phyloP scores from a whole-genome alignment of 768 basidiomycete species.

The Paxillus involutus region DNA sequence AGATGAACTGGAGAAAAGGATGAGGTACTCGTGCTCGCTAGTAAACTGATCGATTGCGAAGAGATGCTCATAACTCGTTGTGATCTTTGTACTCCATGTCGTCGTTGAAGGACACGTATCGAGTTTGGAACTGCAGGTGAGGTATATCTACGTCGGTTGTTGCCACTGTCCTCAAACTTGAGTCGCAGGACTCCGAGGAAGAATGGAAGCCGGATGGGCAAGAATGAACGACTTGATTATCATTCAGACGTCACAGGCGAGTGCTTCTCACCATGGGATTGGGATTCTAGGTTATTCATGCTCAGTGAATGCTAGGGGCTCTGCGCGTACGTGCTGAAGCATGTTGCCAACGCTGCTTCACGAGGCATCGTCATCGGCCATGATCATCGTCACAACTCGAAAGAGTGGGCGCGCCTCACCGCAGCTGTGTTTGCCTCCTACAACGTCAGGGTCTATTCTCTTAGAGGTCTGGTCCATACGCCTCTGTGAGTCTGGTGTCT shows the following conservation, averaged over 20 bases:
- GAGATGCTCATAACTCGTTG: not conserved
- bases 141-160: conserved; percentile 3
- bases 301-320: conserved; percentile 53
- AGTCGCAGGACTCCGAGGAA: conserved; percentile 63
- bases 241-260: conserved; percentile 78
- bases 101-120: conserved; percentile 56
- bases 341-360: conserved; percentile 48
- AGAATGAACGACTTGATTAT: conserved; percentile 88
- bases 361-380: conserved; percentile 83
- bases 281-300: not conserved
- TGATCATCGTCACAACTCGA: conserved; percentile 83
- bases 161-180: not conserved
- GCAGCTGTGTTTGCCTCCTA: conserved; percentile 66
- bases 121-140: conserved; percentile 87
- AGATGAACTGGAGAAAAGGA: conserved; percentile 39
- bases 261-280: not conserved
- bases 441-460: conserved; percentile 68
- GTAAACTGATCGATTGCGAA: not conserved
- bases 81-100: not conserved
- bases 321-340: conserved; percentile 63
- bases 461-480: conserved; percentile 73
- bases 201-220: conserved; percentile 89
- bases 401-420: conserved; percentile 73
- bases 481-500: conserved; percentile 53
- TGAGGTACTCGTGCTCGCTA: conserved; percentile 39